phyloP scores from a whole-genome alignment of 331 rosid species.

The Malus hybrid region DNA sequence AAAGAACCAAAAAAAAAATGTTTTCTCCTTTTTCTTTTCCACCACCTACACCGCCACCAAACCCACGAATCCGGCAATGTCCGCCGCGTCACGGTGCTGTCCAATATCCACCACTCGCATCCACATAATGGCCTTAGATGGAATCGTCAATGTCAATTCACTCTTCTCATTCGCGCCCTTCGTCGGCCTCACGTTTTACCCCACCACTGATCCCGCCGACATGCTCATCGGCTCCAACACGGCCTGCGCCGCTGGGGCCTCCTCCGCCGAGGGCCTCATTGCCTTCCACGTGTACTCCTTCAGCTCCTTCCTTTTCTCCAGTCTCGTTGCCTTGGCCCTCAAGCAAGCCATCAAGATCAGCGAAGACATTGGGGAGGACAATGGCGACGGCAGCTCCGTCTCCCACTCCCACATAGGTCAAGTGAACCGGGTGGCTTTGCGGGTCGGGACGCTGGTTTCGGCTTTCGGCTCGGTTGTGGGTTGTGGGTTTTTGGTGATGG shows the following conservation, averaged over 20 bases:
- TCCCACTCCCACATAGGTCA: conserved; percentile 17
- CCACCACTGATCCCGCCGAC: conserved; percentile 29
- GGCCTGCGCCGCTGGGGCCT: conserved; percentile 36
- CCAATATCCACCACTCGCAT: conserved; percentile 40
- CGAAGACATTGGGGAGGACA: background rate
- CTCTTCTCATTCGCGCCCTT: conserved; percentile 82
- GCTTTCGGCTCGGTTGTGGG: conserved; percentile 71
- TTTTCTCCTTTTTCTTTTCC: background rate
- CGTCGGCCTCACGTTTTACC: conserved; percentile 63
- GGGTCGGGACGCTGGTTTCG: conserved; percentile 59
- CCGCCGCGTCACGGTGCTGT: conserved; percentile 29
- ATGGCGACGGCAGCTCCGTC: background rate
- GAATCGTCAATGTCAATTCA: conserved; percentile 75
- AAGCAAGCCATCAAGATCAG: conserved; percentile 56
- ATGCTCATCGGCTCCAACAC: conserved; percentile 25
- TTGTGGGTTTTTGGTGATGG: conserved; percentile 76
- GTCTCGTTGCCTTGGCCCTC: conserved; percentile 72
- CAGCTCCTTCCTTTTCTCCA: conserved; percentile 88
- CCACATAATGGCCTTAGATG: conserved; percentile 79
- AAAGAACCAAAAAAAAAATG: background rate
- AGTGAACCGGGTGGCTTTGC: conserved; percentile 37
- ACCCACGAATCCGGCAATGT: conserved; percentile 22
- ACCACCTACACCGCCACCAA: background rate
- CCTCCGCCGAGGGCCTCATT: conserved; percentile 41
- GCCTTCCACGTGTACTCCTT: conserved; percentile 73